Evolutionary conservation across 495 filamentous ascomycete species (phyloP).

Genomic region (Podospora australis): DNA sequence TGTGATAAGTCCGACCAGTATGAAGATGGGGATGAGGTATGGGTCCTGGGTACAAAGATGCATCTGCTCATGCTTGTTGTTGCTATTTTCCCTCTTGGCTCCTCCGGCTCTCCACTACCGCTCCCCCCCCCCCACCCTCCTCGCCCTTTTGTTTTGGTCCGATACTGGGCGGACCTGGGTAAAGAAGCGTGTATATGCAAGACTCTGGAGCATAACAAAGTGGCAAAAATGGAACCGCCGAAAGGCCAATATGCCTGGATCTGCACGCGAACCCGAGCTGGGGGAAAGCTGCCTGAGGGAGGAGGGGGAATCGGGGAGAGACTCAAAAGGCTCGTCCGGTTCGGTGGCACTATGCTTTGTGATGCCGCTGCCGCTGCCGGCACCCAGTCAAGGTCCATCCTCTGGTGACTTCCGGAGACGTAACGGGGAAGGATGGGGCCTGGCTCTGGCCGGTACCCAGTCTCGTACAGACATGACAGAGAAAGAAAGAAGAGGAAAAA

Average conservation of each 20-base stretch:
- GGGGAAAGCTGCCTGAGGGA: background rate
- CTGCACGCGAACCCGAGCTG: conserved; percentile 7
- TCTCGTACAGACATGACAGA: conserved; percentile 1
- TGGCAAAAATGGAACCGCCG: conserved; percentile 39
- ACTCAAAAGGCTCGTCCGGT: background rate
- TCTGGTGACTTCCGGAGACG: too few relatives aligned
- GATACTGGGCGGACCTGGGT: conserved; percentile 28
- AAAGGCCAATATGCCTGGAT: conserved; percentile 34
- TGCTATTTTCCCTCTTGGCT: conserved; percentile 23
- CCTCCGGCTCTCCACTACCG: conserved; percentile 7
- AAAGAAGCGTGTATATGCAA: conserved; percentile 38
- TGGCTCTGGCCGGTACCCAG: conserved; percentile 35
- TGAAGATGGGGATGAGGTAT: conserved; percentile 29
- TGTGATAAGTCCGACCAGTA: conserved; percentile 38
- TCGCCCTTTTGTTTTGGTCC: conserved; percentile 27
- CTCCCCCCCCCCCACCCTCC: background rate
- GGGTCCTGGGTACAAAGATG: conserved; percentile 34
- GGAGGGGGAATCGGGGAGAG: conserved; percentile 1
- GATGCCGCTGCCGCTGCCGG: conserved; percentile 17
- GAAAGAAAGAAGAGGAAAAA: too few relatives aligned
- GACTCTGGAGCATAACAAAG: conserved; percentile 36
- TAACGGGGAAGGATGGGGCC: background rate
- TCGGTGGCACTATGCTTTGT: conserved; percentile 11
- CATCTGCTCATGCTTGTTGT: conserved; percentile 30
- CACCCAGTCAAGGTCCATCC: conserved; percentile 1